Conservation (phyloP, 352 stramenopile genomes). For the Phytophthora megakarya region DNA sequence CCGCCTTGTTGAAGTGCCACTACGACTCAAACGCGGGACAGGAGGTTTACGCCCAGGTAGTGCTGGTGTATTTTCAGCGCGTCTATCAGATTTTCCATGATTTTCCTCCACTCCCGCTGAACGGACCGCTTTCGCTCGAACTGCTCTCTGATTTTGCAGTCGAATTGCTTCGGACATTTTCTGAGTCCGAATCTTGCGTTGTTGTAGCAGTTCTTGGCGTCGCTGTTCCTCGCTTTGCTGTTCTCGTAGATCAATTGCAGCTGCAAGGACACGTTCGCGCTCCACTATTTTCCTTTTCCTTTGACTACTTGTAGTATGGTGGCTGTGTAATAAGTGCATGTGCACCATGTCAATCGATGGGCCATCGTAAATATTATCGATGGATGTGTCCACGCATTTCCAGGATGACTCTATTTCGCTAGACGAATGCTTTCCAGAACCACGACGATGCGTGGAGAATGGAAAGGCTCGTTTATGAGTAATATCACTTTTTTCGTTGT, state of each 20-base stretch:
- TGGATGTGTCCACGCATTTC: constrained; percentile 51
- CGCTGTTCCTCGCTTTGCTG: constrained; percentile 28
- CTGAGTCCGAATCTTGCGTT: constrained; percentile 48
- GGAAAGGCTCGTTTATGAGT: constrained; percentile 13
- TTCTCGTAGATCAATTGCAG: constrained; percentile 50
- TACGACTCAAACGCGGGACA: constrained; percentile 55
- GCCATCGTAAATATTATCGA: constrained; percentile 67
- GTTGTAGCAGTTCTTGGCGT: constrained; percentile 35
- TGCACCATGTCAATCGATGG: constrained; percentile 56
- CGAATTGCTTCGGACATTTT: constrained; percentile 65
- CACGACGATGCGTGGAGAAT: background rate
- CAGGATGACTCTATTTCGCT: constrained; percentile 29
- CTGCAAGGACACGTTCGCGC: constrained; percentile 44
- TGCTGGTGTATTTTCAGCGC: background rate
- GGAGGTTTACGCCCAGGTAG: constrained; percentile 53
- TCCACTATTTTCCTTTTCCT: constrained; percentile 54
- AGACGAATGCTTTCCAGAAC: background rate
- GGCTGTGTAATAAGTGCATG: constrained; percentile 43
- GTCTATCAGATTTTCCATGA: background rate
- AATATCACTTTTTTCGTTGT: background rate
- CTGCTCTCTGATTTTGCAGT: constrained; percentile 46
- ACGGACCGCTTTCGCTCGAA: constrained; percentile 7
- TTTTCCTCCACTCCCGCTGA: background rate
- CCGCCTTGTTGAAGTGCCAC: constrained; percentile 1
- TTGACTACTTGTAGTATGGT: constrained; percentile 18